Evolutionary conservation across 2,329 filamentous ascomycete genomes (phyloP).

Genomic region (Drechslerella coelobrocha): DNA sequence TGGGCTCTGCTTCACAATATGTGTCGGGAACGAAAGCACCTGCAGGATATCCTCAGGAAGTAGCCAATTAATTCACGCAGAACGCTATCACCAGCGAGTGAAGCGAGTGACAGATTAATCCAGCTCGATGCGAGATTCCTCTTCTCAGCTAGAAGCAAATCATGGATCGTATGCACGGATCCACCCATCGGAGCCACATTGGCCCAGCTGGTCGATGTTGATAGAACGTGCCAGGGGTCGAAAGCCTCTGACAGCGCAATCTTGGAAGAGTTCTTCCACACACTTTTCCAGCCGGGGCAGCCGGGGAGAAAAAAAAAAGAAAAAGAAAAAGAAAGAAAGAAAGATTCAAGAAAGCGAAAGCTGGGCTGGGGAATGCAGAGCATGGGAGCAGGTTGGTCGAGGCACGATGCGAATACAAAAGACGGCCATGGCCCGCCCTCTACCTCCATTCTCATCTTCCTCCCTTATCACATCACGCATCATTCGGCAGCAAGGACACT

Average conservation of each 20-base stretch:
- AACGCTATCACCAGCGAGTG: conserved; percentile 36
- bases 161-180: conserved; percentile 42
- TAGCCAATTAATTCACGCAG: conserved; percentile 46
- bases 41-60: conserved; percentile 24
- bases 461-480: conserved; percentile 25
- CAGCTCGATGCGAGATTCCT: conserved; percentile 9
- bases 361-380: neutral
- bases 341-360: conserved; percentile 2
- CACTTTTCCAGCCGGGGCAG: neutral
- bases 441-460: conserved; percentile 6
- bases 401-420: conserved; percentile 47
- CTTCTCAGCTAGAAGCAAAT: conserved; percentile 27
- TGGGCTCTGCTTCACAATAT: too few species aligned
- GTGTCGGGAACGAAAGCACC: conserved; percentile 37
- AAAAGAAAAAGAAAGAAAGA: conserved; percentile 25
- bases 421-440: conserved; percentile 26
- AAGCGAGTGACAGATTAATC: conserved; percentile 9
- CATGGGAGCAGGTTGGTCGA: neutral
- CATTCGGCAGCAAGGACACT: conserved; percentile 34
- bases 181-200: conserved; percentile 10
- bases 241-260: conserved; percentile 38
- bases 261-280: conserved; percentile 44
- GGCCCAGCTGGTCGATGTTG: conserved; percentile 2
- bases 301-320: too few species aligned
- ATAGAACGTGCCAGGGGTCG: conserved; percentile 12